A percentile compares a stretch with the other conserved stretches of the same genome.
Conservation (phyloP, 1,284 basidiomycete species). For the Puccinia coronata region DNA sequence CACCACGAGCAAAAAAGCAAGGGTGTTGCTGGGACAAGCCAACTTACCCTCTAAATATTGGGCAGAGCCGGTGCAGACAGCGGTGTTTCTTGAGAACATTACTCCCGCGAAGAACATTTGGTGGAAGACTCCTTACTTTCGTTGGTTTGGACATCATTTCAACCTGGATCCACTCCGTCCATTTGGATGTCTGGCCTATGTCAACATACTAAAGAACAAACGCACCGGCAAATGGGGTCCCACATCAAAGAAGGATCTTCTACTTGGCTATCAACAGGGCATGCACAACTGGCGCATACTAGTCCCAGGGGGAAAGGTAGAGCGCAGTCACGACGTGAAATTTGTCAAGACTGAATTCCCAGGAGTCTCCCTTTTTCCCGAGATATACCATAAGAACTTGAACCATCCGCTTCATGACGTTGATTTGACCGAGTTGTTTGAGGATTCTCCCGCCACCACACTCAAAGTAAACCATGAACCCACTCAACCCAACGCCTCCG, state of each 20-base stretch:
- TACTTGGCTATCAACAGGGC: conserved; percentile 4
- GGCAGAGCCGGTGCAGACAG: conserved; percentile 58
- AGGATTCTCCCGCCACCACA: background rate
- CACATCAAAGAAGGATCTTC: background rate
- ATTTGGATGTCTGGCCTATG: conserved; percentile 27
- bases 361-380: conserved; percentile 9
- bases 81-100: conserved; percentile 59
- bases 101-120: conserved; percentile 48
- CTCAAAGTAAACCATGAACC: no score
- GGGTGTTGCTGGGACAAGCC: background rate
- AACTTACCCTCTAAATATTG: conserved; percentile 51
- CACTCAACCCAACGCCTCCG: no score
- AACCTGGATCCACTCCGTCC: conserved; percentile 2
- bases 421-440: background rate
- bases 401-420: background rate
- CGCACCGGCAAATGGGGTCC: conserved; percentile 1
- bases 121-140: background rate
- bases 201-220: conserved; percentile 1
- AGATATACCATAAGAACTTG: background rate
- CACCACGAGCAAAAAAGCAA: background rate
- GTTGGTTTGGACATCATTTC: background rate
- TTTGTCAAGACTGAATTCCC: conserved; percentile 7
- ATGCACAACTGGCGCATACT: conserved; percentile 7
- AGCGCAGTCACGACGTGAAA: conserved; percentile 15
- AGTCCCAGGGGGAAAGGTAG: background rate